Percentiles rank a stretch among this genome's conserved stretches.
These are phyloP conservation scores for Dactylella cylindrospora DNA, from an alignment of 2,329 filamentous ascomycete genomes.

Conservation along the genomic window DNA sequence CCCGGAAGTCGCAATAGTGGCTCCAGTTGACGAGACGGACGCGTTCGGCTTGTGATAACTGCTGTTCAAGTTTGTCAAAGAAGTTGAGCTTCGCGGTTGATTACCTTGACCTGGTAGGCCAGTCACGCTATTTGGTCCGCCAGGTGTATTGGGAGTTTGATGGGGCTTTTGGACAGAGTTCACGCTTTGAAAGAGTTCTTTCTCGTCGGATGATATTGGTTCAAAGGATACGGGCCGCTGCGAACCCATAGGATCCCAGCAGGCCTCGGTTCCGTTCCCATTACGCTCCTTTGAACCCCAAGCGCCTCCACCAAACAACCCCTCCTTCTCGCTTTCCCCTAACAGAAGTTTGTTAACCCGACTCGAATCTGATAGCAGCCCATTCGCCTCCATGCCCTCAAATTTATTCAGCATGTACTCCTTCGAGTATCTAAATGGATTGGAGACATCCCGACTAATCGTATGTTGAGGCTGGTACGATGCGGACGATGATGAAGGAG, in stretches of 20 bases:
- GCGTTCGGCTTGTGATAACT: conserved; percentile 37
- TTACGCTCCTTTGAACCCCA: conserved; percentile 32
- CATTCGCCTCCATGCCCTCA: conserved; percentile 43
- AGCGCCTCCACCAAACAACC: conserved; percentile 46
- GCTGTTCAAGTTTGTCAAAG: conserved; percentile 34
- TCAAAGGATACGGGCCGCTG: conserved; percentile 30
- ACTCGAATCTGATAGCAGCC: conserved; percentile 14
- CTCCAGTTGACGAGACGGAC: conserved; percentile 71
- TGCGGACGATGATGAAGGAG: conserved; percentile 46
- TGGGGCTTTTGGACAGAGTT: conserved; percentile 36
- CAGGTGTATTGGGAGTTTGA: conserved; percentile 17
- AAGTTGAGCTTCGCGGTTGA: conserved; percentile 31
- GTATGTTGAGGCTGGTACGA: conserved; percentile 48
- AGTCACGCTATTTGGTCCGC: conserved; percentile 39
- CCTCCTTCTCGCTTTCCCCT: conserved; percentile 73
- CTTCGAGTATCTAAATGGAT: conserved; percentile 47
- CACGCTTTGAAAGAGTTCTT: conserved; percentile 56
- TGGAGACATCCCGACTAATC: conserved; percentile 33
- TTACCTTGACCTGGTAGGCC: conserved; percentile 10
- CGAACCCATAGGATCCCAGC: conserved; percentile 26
- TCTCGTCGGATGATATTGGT: conserved; percentile 58
- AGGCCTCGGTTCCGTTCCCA: conserved; percentile 34
- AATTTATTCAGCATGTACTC: conserved; percentile 48
- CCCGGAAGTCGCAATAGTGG: conserved; percentile 72
- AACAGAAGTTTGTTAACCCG: conserved; percentile 66